These are phyloP conservation scores for Antitrichia curtipendula DNA, from an alignment of 225 moss, liverwort and hornwort species.

Conservation along the genomic window DNA sequence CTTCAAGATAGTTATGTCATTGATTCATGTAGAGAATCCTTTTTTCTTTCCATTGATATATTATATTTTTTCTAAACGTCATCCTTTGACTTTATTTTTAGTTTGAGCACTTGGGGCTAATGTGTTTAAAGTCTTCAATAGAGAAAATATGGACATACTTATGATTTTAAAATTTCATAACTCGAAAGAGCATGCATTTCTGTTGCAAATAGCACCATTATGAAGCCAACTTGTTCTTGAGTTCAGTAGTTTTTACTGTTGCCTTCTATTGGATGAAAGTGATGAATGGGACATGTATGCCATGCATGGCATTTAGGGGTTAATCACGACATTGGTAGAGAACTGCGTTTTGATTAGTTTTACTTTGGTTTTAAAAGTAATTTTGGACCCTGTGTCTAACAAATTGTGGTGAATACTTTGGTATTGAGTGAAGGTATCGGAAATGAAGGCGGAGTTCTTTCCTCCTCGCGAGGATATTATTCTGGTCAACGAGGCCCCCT, in stretches of 20 bases:
- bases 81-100: neutral
- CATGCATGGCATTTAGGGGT: neutral
- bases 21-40: neutral
- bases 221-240: neutral
- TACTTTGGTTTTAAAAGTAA: neutral
- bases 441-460: constrained; percentile 88
- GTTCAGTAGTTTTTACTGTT: neutral
- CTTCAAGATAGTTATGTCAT: neutral
- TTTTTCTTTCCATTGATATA: neutral
- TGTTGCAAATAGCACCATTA: neutral
- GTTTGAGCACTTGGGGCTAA: neutral
- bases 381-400: neutral
- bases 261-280: neutral
- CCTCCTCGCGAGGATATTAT: constrained; percentile 85
- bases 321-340: neutral
- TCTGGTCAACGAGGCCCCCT: constrained; percentile 76
- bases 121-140: neutral
- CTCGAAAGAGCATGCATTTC: neutral
- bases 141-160: neutral
- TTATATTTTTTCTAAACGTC: neutral
- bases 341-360: neutral
- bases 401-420: neutral
- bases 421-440: constrained; percentile 48
- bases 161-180: neutral
- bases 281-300: neutral